Evolutionary conservation across 192 early-diverging fungal genomes (phyloP).

Genomic region (Piromyces sp.): DNA sequence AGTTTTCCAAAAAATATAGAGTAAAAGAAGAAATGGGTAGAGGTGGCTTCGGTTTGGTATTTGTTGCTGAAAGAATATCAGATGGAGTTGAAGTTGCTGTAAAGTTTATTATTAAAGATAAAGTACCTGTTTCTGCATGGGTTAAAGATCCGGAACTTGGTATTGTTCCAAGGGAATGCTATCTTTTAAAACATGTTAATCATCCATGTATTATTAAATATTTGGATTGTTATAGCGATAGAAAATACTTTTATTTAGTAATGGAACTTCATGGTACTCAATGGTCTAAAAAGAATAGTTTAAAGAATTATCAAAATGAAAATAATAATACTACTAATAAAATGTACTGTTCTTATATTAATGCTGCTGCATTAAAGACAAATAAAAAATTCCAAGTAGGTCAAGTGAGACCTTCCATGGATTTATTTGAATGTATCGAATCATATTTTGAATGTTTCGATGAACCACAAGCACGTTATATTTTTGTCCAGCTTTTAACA

Average conservation of each 20-base stretch:
- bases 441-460: conserved; percentile 31
- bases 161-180: conserved; percentile 32
- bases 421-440: conserved; percentile 66
- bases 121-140: conserved; percentile 28
- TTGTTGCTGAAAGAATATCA: conserved; percentile 24
- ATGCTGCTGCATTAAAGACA: conserved; percentile 2
- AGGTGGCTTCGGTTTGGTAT: conserved; percentile 54
- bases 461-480: conserved; percentile 38
- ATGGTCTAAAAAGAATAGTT: not conserved
- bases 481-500: conserved; percentile 50
- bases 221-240: conserved; percentile 17
- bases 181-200: conserved; percentile 22
- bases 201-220: conserved; percentile 49
- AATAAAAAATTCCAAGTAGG: not conserved
- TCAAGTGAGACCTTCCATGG: conserved; percentile 29
- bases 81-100: conserved; percentile 47
- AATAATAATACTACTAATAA: not conserved
- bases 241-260: not conserved
- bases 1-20: conserved; percentile 9
- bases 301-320: not conserved
- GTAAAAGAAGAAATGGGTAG: conserved; percentile 39
- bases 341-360: not conserved
- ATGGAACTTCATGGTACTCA: not conserved
- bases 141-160: conserved; percentile 22
- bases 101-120: conserved; percentile 44